These are phyloP conservation scores for Medicago lupulina DNA, from an alignment of 306 rosid species.

Conservation along the genomic window DNA sequence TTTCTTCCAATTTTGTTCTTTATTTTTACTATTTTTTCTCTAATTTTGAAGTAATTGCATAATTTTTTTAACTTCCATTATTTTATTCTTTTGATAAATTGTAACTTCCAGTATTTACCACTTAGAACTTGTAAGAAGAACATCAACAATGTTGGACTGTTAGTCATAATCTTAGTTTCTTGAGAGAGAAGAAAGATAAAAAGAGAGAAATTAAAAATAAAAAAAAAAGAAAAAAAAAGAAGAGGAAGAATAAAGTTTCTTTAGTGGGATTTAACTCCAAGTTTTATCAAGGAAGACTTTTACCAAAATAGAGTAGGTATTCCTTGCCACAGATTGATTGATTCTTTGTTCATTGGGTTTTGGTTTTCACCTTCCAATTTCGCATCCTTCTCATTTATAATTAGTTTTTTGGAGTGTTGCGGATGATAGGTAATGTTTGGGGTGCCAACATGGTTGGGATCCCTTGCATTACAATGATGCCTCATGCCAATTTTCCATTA, in stretches of 20 bases:
- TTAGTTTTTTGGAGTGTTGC: background rate
- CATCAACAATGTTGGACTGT: background rate
- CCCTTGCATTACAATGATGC: background rate
- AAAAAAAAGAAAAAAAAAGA: too few relatives aligned
- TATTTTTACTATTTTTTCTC: too few relatives aligned
- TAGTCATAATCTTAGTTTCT: background rate
- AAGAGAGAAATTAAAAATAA: background rate
- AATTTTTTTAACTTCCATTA: background rate
- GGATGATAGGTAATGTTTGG: background rate
- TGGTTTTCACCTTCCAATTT: background rate
- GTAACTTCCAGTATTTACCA: background rate
- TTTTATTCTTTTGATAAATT: background rate
- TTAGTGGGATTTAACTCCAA: background rate
- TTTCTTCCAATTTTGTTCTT: background rate
- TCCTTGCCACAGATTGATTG: background rate
- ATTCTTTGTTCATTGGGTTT: background rate
- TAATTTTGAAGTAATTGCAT: background rate
- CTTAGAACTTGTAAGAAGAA: background rate
- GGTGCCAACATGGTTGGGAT: background rate
- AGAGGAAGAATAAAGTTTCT: background rate
- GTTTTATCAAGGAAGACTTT: background rate
- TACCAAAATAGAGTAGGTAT: background rate
- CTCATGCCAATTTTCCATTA: background rate
- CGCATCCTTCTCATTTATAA: too few relatives aligned
- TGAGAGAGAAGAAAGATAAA: background rate